Conservation (phyloP, 2,329 filamentous ascomycete species). For the Alternaria novae-zelandiae region DNA sequence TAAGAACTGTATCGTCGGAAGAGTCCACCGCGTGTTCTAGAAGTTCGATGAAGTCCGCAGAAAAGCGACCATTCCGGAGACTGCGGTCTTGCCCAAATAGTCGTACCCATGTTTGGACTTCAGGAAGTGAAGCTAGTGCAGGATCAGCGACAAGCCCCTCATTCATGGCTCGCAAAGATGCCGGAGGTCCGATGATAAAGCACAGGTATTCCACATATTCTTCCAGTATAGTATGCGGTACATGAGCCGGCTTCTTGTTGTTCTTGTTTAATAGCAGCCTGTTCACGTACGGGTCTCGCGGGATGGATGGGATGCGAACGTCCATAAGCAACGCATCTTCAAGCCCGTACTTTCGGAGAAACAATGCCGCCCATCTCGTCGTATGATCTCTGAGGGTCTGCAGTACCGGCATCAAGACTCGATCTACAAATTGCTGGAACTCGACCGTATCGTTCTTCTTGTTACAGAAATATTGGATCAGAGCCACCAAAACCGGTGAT, state of each 20-base stretch:
- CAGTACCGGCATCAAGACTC: constrained; percentile 31
- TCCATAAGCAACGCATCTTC: constrained; percentile 1
- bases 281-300: constrained; percentile 10
- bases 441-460: background rate
- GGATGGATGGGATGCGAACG: constrained; percentile 17
- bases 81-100: constrained; percentile 23
- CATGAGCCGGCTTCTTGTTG: background rate
- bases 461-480: background rate
- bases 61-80: background rate
- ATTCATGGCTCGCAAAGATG: constrained; percentile 28
- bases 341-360: constrained; percentile 31
- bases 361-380: constrained; percentile 27
- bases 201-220: constrained; percentile 25
- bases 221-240: constrained; percentile 31
- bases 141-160: constrained; percentile 14
- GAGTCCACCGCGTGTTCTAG: background rate
- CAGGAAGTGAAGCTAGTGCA: background rate
- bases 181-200: constrained; percentile 31
- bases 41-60: background rate
- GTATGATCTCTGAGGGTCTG: constrained; percentile 22
- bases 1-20: constrained; percentile 9
- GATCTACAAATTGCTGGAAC: constrained; percentile 12
- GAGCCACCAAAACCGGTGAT: constrained; percentile 12
- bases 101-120: constrained; percentile 30
- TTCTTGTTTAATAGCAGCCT: constrained; percentile 4